Evolutionary conservation across 129 eudicot genomes (phyloP).

Genomic region (Silybum marianum): DNA sequence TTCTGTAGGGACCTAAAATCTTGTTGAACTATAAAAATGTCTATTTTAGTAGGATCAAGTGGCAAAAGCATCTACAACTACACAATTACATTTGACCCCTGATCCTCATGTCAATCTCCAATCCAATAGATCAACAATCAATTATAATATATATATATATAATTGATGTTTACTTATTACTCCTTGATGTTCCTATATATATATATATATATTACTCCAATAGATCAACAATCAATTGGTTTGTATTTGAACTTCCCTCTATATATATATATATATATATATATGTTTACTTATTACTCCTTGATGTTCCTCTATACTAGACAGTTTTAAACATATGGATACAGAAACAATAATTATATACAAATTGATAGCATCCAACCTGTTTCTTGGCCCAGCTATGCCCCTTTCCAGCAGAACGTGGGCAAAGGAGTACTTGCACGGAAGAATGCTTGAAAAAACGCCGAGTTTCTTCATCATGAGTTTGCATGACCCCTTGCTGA

Average conservation of each 20-base stretch:
- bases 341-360: background rate
- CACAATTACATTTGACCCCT: background rate
- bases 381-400: conserved; percentile 87
- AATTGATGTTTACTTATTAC: too few relatives aligned
- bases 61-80: conserved; percentile 1
- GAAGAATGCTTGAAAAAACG: conserved; percentile 87
- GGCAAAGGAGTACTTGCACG: conserved; percentile 80
- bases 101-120: background rate
- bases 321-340: too few relatives aligned
- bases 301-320: too few relatives aligned
- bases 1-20: background rate
- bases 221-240: too few relatives aligned
- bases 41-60: background rate
- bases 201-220: too few relatives aligned
- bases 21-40: background rate
- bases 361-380: conserved; percentile 38
- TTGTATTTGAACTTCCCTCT: too few relatives aligned
- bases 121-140: too few relatives aligned
- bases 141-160: too few relatives aligned
- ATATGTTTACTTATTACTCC: too few relatives aligned
- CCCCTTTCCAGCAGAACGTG: conserved; percentile 79
- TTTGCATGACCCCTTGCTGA: conserved; percentile 81
- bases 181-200: too few relatives aligned
- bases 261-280: too few relatives aligned
- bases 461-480: conserved; percentile 79